These are phyloP conservation scores for Cordyceps javanica DNA, from an alignment of 2,329 filamentous ascomycete genomes.

Conservation along the genomic window DNA sequence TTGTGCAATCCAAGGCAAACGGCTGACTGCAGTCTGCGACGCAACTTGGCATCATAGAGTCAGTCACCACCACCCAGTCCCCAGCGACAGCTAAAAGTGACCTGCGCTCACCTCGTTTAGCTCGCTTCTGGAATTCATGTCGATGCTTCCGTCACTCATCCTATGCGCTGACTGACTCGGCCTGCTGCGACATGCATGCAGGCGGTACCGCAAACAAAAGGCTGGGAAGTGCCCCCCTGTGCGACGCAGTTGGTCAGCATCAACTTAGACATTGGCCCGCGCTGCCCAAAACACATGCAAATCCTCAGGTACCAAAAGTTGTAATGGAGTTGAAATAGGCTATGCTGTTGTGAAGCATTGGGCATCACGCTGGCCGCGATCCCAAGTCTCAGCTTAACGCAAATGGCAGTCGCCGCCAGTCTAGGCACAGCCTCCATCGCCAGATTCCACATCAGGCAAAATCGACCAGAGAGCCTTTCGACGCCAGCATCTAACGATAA, in stretches of 20 bases:
- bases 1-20: background rate
- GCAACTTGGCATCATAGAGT: background rate
- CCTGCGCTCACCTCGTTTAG: background rate
- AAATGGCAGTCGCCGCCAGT: background rate
- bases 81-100: background rate
- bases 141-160: background rate
- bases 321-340: background rate
- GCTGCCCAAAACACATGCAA: background rate
- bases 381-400: background rate
- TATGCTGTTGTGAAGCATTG: background rate
- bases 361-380: background rate
- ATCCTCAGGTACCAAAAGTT: background rate
- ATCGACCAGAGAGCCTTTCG: background rate
- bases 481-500: background rate
- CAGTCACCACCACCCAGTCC: background rate
- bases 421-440: background rate
- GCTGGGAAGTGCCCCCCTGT: no score
- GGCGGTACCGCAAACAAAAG: background rate
- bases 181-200: background rate
- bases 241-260: background rate
- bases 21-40: background rate
- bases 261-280: constrained; percentile 4
- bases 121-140: background rate
- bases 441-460: background rate
- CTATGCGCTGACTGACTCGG: background rate